These are phyloP conservation scores for Gaeumannomyces sp. DNA, from an alignment of 2,329 filamentous ascomycete species.

Conservation along the genomic window DNA sequence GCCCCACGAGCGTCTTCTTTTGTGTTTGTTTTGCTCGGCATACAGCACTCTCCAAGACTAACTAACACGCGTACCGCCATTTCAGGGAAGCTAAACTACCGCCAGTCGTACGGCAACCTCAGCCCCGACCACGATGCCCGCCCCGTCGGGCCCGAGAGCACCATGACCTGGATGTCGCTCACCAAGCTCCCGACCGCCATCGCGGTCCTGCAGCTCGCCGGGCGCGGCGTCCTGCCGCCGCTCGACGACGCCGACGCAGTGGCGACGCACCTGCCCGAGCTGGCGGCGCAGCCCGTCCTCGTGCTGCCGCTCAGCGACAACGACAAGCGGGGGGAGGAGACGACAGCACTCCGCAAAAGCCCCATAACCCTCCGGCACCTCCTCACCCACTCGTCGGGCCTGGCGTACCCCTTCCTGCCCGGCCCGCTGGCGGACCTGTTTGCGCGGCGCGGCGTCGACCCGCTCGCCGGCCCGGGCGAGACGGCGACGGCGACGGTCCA, in stretches of 20 bases:
- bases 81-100: slow-evolving; percentile 21
- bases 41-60: too few relatives aligned
- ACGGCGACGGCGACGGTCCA: slow-evolving; percentile 11
- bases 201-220: slow-evolving; percentile 39
- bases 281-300: slow-evolving; percentile 15
- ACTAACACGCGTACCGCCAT: neutral
- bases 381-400: slow-evolving; percentile 16
- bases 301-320: neutral
- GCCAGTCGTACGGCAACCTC: slow-evolving; percentile 15
- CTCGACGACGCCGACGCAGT: slow-evolving; percentile 42
- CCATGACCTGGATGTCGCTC: slow-evolving; percentile 29
- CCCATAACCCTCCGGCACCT: slow-evolving; percentile 18
- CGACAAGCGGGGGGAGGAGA: too few relatives aligned
- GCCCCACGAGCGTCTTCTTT: neutral
- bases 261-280: slow-evolving; percentile 16
- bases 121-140: slow-evolving; percentile 14
- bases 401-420: slow-evolving; percentile 15
- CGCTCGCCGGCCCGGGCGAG: neutral
- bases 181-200: slow-evolving; percentile 40
- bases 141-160: slow-evolving; percentile 21
- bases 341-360: neutral
- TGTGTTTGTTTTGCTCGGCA: neutral
- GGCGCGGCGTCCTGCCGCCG: slow-evolving; percentile 36
- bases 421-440: slow-evolving; percentile 11
- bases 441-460: neutral